Evolutionary conservation across 2,329 filamentous ascomycete genomes (phyloP).

Genomic region (Daldinia eschscholtzii): DNA sequence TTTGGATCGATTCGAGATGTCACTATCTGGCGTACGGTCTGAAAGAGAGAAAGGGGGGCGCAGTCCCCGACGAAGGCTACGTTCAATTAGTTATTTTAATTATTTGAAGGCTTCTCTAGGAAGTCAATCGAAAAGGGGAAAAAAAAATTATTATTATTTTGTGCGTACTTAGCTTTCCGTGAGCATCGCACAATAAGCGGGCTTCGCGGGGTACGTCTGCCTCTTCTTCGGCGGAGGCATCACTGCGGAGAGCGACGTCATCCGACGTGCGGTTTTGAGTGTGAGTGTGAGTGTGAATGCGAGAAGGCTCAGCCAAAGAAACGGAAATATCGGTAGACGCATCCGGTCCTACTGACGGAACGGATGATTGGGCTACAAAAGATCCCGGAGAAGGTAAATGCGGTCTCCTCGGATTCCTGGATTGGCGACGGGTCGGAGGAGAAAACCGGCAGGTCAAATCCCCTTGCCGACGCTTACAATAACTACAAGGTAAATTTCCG

Average conservation of each 20-base stretch:
- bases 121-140: too few species aligned
- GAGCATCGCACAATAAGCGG: slow-evolving; percentile 63
- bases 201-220: slow-evolving; percentile 68
- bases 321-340: slow-evolving; percentile 16
- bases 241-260: slow-evolving; percentile 39
- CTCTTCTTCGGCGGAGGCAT: slow-evolving; percentile 60
- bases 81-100: slow-evolving; percentile 4
- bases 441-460: slow-evolving; percentile 63
- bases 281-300: not conserved
- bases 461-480: slow-evolving; percentile 61
- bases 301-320: not conserved
- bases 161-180: slow-evolving; percentile 61
- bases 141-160: not conserved
- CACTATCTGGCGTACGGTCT: slow-evolving; percentile 66
- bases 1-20: slow-evolving; percentile 62
- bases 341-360: slow-evolving; percentile 26
- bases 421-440: slow-evolving; percentile 57
- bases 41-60: slow-evolving; percentile 68
- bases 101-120: not conserved
- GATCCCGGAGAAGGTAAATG: slow-evolving; percentile 36
- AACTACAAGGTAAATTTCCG: slow-evolving; percentile 65
- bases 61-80: slow-evolving; percentile 67
- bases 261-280: slow-evolving; percentile 16
- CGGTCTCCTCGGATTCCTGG: slow-evolving; percentile 45
- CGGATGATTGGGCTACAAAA: slow-evolving; percentile 37